Base-by-base conservation (phyloP, 2,329 filamentous ascomycete genomes). In the Sodiomyces alkalinus region DNA sequence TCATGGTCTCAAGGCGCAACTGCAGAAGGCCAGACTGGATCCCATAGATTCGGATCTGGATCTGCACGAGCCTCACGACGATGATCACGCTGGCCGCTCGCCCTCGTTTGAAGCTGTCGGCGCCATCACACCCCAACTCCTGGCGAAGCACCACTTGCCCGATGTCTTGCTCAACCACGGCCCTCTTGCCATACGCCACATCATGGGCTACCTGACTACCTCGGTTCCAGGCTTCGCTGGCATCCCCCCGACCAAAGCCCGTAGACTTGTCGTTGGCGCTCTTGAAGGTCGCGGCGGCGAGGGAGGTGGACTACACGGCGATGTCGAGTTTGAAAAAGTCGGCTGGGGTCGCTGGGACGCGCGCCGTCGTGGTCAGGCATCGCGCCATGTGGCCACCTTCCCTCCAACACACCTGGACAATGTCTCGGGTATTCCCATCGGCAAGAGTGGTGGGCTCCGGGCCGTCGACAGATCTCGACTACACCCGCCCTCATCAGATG, bases 341-440 rank as follows among this genome's bases (percentile, higher is more conserved):
- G 87, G 87, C 46, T 96, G 87, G 87, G 90, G 90, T 34, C 74
- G 85, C 40, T 98, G 87, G 87, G 80, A 92, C 52, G 90, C 86
- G 36, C 74, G 74, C 47, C 66, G 72, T 48, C 73, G 73, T 42
- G 80, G 76, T 30, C 69, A 80, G 36, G 58, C 66, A 23, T 43
- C 58, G 36, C 59, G 62, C 39, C 45, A 32, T 29, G 29, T 23
- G 36, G 48, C 41, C 46, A 59, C 49, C 46, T 52, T 41, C 43
- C 48, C 40, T 48, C 60, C 49, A 48, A 58, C 42, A 40, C 46
- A 49, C 47, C 49, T 52, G 44, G 51, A 51, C 40, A 61, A 60
- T 41, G 52, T 56, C 26, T 48, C 56, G 17, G 64, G 61, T 38
- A 74, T 77, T 35, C 68, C 69, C 41, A 75, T 76, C 45, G 51